These are phyloP conservation scores for Hypholoma sublateritium DNA, from an alignment of 768 basidiomycete species.

Conservation along the genomic window DNA sequence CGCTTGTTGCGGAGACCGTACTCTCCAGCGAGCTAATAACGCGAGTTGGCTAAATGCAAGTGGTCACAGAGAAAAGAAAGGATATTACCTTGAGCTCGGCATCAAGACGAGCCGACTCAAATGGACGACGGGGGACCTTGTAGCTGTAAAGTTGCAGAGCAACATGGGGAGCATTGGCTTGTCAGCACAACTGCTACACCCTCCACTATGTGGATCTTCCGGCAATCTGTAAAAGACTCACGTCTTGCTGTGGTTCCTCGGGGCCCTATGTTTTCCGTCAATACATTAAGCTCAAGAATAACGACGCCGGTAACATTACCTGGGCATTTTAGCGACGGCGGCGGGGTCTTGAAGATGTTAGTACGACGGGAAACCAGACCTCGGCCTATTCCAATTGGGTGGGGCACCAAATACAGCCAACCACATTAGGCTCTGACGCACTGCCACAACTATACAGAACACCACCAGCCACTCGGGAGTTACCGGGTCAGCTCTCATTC, in stretches of 20 bases:
- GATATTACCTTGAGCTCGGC: conserved; percentile 92
- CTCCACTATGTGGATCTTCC: conserved; percentile 73
- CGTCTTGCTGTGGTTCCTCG: conserved; percentile 93
- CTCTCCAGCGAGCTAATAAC: conserved; percentile 90
- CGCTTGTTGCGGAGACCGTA: conserved; percentile 99
- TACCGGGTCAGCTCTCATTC: conserved; percentile 40
- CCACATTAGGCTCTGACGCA: conserved; percentile 32
- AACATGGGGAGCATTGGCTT: conserved; percentile 64
- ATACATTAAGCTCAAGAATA: conserved; percentile 19
- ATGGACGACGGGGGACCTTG: conserved; percentile 98
- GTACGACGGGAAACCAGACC: conserved; percentile 13
- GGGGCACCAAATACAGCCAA: conserved; percentile 36
- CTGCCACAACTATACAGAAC: conserved; percentile 67
- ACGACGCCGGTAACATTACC: conserved; percentile 49
- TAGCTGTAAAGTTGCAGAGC: conserved; percentile 63
- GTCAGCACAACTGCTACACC: conserved; percentile 62
- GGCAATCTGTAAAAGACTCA: conserved; percentile 48
- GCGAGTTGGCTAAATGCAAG: not conserved
- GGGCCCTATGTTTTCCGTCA: conserved; percentile 63
- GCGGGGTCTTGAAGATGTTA: conserved; percentile 19
- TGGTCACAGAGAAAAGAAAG: not conserved
- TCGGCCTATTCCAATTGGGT: conserved; percentile 12
- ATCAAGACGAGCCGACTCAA: conserved; percentile 97
- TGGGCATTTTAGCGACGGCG: conserved; percentile 64
- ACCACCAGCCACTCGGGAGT: conserved; percentile 61